Evolutionary conservation across 345 rosid genomes (phyloP).

Genomic region (Eucalyptus lansdowneana): DNA sequence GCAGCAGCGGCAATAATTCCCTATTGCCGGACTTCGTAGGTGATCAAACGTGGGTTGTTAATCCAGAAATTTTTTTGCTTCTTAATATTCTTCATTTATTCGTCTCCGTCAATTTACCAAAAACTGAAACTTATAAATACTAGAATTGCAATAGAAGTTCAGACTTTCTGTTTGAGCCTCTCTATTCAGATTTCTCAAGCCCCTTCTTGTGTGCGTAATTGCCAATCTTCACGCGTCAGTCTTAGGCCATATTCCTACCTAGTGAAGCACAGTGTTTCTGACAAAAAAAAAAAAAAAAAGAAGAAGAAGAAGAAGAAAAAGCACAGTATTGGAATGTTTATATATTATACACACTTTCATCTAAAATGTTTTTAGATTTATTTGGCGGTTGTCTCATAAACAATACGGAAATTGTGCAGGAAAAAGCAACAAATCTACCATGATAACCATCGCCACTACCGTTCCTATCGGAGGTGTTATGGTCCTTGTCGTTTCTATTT

Average conservation of each 20-base stretch:
- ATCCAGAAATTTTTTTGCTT: background rate
- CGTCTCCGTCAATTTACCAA: background rate
- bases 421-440: background rate
- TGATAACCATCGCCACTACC: background rate
- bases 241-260: no score
- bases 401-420: background rate
- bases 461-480: background rate
- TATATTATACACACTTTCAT: no score
- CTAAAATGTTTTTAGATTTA: no score
- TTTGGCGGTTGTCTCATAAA: no score
- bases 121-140: background rate
- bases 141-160: background rate
- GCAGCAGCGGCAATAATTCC: background rate
- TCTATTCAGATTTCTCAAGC: background rate
- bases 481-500: background rate
- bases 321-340: no score
- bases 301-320: no score
- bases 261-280: no score
- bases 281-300: no score
- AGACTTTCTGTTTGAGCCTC: background rate
- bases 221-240: background rate
- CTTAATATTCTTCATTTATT: background rate
- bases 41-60: background rate
- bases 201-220: background rate
- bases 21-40: background rate